Evolutionary conservation across 2,329 filamentous ascomycete species (phyloP), one percentile per base, ranked within the genome.

Genomic region (Tolypocladium amazonense): DNA sequence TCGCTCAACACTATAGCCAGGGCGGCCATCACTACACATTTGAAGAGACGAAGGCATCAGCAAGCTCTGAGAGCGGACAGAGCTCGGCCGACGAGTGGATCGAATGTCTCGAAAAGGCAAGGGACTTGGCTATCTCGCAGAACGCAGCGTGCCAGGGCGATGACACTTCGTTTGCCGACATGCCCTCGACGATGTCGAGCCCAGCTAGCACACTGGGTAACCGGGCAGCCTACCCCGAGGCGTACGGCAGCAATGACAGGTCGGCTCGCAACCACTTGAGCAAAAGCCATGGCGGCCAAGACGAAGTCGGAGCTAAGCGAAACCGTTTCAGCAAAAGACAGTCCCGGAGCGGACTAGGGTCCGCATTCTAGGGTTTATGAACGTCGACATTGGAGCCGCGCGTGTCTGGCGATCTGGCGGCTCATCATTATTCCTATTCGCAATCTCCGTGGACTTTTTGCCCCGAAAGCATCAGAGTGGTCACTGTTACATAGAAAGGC

Each of bases 271-370:
- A 80, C 62, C 81, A 85, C 65, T 67, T 87, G 45, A 84, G 77
- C 64, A 87, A 86, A 71, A 82, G 78, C 62, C 84, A 86, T 67
- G 78, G 76, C 52, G 81, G 76, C 63, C 65, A 80, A 30, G 83
- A 85, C 37, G 81, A 85, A 58, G 71, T 77, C 45, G 68, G 75
- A 23, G 69, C 77, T 15, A 86, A 83, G 71, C 77, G 81, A 56
- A 85, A 87, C 65, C 80, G 86, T 56, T 97, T 97, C 75, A 96
- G 92, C 76, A 94, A 94, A 75, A 82, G 93, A 66, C 91, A 96
- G 75, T 95, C 90, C 20, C 96, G 95, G 76, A 96, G 91, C 72
- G 92, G 93, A n/a, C 82, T 96, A 56, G 91, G 91, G 35, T 89
- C 92, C 56, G 89, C 90, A 57, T 96, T 97, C 71, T 96, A 60